Evolutionary conservation across 192 early-diverging fungal species (phyloP).

Genomic region (Pilaira anomala): DNA sequence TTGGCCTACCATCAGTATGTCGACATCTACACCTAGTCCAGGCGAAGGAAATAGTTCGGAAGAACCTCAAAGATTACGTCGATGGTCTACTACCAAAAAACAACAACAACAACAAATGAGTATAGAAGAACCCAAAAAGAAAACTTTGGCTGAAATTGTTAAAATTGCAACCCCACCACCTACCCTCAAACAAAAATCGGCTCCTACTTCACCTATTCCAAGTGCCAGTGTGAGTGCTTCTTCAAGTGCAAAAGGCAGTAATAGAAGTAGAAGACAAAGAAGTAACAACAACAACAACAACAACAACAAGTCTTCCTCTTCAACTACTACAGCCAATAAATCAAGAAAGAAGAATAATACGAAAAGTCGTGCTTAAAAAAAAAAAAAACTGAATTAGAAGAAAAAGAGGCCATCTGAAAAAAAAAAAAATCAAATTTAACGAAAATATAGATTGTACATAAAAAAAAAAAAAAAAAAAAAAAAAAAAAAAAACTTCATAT

Average conservation of each 20-base stretch:
- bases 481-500: too few species aligned
- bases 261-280: too few species aligned
- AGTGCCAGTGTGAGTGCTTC: too few species aligned
- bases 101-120: not conserved
- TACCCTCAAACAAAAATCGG: not conserved
- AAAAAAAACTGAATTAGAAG: not conserved
- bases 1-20: not conserved
- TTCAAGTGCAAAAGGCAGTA: too few species aligned
- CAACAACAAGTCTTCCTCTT: too few species aligned
- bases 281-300: too few species aligned
- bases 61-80: slow-evolving; percentile 6
- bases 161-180: slow-evolving; percentile 7
- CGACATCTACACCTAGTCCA: not conserved
- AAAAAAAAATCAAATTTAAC: too few species aligned
- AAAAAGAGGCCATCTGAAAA: not conserved
- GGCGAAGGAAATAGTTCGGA: too few species aligned
- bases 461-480: too few species aligned
- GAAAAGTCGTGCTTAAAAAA: not conserved
- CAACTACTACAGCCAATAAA: not conserved
- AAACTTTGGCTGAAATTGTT: slow-evolving; percentile 27
- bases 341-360: not conserved
- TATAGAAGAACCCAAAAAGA: slow-evolving; percentile 11
- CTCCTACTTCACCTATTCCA: too few species aligned
- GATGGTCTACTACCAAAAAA: slow-evolving; percentile 24
- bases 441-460: too few species aligned